phyloP scores from a whole-genome alignment of 2,329 filamentous ascomycete genomes.

The Rhinocladiella similis region DNA sequence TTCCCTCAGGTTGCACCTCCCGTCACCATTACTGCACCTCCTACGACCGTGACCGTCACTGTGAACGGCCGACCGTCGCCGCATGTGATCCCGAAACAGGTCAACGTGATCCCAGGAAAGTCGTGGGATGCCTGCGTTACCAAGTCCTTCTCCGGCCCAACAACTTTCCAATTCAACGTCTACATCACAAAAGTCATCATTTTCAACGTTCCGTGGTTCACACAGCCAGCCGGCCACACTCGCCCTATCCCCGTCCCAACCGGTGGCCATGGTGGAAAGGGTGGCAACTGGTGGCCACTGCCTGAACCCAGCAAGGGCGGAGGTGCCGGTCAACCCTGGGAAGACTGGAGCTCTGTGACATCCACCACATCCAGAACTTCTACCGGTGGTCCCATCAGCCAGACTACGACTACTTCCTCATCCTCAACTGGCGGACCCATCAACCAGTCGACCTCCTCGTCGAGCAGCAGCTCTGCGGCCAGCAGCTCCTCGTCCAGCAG shows the following conservation, averaged over 20 bases:
- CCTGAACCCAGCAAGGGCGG: slow-evolving; percentile 7
- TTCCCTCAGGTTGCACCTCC: slow-evolving; percentile 18
- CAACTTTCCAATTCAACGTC: slow-evolving; percentile 12
- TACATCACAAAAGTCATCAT: slow-evolving; percentile 14
- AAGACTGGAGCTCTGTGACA: slow-evolving; percentile 4
- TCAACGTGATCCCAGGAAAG: slow-evolving; percentile 9
- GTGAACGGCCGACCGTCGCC: slow-evolving; percentile 1
- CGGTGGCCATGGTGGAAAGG: background rate
- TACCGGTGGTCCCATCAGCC: background rate
- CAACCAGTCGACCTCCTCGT: background rate
- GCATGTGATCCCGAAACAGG: background rate
- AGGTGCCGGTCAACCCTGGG: slow-evolving; percentile 6
- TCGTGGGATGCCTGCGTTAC: slow-evolving; percentile 19
- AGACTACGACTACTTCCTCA: background rate
- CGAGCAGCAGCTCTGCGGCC: background rate
- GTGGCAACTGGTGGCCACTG: slow-evolving; percentile 11
- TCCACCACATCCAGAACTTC: background rate
- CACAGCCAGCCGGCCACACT: slow-evolving; percentile 2
- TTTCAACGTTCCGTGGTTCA: slow-evolving; percentile 4
- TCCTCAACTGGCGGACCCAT: background rate
- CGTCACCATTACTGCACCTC: slow-evolving; percentile 9
- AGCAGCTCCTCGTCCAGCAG: background rate
- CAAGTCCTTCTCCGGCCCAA: slow-evolving; percentile 8
- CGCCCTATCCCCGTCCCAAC: slow-evolving; percentile 2
- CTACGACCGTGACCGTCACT: slow-evolving; percentile 14